Conservation (phyloP, 2,329 filamentous ascomycete species). For the Albophoma yamanashiensis region DNA sequence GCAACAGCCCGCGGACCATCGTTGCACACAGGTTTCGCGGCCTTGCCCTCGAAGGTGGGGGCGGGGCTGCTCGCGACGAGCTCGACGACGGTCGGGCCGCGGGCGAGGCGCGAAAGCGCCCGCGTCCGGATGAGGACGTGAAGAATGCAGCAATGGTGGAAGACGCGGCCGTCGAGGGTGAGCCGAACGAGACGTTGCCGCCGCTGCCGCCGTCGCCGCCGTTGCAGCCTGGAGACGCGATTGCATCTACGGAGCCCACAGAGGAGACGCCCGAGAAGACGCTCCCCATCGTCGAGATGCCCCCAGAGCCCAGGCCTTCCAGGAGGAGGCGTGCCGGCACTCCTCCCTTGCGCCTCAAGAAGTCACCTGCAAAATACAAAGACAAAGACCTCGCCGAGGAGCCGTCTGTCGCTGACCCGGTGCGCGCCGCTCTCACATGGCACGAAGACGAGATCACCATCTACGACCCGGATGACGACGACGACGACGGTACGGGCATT, state of each 20-base stretch:
- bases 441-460: slow-evolving; percentile 58
- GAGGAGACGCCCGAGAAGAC: background rate
- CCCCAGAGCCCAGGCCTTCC: slow-evolving; percentile 27
- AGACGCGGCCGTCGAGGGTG: slow-evolving; percentile 1
- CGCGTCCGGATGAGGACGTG: background rate
- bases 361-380: slow-evolving; percentile 8
- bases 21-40: slow-evolving; percentile 43
- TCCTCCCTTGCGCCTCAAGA: slow-evolving; percentile 24
- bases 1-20: slow-evolving; percentile 40
- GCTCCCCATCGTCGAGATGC: slow-evolving; percentile 26
- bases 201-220: background rate
- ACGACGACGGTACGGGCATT: slow-evolving; percentile 57
- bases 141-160: slow-evolving; percentile 9
- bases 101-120: slow-evolving; percentile 8
- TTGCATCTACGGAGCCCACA: background rate
- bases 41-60: slow-evolving; percentile 35
- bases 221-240: background rate
- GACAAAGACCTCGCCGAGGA: slow-evolving; percentile 19
- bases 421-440: slow-evolving; percentile 53
- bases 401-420: slow-evolving; percentile 34
- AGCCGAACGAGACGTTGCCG: background rate
- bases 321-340: slow-evolving; percentile 24
- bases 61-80: slow-evolving; percentile 27
- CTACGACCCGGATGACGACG: slow-evolving; percentile 52
- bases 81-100: slow-evolving; percentile 17